phyloP scores from a whole-genome alignment of 2,329 filamentous ascomycete genomes.

The Penicillium sp. region DNA sequence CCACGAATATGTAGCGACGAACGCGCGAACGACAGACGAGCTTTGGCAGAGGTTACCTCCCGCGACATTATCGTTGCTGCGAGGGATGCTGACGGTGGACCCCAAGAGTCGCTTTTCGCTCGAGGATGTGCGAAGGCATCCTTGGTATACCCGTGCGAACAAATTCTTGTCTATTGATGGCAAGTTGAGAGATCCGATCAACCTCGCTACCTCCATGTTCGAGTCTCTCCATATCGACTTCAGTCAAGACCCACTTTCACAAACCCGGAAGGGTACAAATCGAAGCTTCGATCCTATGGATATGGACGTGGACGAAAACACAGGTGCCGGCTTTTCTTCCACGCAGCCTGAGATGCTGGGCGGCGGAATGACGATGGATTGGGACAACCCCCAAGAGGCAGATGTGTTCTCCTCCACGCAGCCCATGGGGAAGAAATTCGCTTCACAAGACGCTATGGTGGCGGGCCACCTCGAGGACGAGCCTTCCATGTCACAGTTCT shows the following conservation, averaged over 20 bases:
- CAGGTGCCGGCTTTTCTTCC: slow-evolving; percentile 63
- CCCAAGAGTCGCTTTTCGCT: slow-evolving; percentile 77
- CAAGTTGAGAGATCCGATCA: slow-evolving; percentile 73
- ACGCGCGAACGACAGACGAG: slow-evolving; percentile 79
- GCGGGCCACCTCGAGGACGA: slow-evolving; percentile 76
- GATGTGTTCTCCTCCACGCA: slow-evolving; percentile 50
- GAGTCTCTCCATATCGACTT: slow-evolving; percentile 90
- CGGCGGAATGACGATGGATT: slow-evolving; percentile 78
- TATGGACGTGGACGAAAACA: slow-evolving; percentile 56
- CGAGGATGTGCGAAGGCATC: slow-evolving; percentile 82
- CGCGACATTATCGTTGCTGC: slow-evolving; percentile 75
- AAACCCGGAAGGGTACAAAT: slow-evolving; percentile 39
- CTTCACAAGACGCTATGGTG: slow-evolving; percentile 45
- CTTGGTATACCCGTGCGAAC: slow-evolving; percentile 90
- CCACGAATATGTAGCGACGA: slow-evolving; percentile 77
- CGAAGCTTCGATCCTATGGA: slow-evolving; percentile 65
- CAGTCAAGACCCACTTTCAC: slow-evolving; percentile 63
- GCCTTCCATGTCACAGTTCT: slow-evolving; percentile 82
- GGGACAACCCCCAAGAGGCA: slow-evolving; percentile 71
- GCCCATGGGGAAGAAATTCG: slow-evolving; percentile 40
- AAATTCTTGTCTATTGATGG: slow-evolving; percentile 73
- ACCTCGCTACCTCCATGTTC: slow-evolving; percentile 92
- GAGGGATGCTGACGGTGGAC: slow-evolving; percentile 90
- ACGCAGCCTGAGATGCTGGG: slow-evolving; percentile 83
- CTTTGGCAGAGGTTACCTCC: slow-evolving; percentile 79